phyloP scores from a whole-genome alignment of 2,329 filamentous ascomycete genomes.

The Didymella pinodella region DNA sequence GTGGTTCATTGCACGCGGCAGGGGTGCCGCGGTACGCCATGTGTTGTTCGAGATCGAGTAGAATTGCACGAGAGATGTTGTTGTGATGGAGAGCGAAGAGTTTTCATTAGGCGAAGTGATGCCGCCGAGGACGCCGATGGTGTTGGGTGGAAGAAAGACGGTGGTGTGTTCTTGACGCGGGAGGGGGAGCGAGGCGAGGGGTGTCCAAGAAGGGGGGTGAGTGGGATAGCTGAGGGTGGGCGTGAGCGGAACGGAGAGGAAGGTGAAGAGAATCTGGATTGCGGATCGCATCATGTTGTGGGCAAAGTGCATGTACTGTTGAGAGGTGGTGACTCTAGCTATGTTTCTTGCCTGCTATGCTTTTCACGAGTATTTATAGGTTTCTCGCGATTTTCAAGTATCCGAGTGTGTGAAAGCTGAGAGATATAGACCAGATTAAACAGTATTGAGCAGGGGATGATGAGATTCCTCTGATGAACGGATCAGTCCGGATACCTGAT shows the following conservation, averaged over 20 bases:
- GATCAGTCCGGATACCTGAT: no score
- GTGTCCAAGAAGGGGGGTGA: constrained; percentile 18
- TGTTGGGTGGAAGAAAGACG: constrained; percentile 29
- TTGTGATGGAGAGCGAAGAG: constrained; percentile 10
- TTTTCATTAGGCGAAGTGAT: constrained; percentile 23
- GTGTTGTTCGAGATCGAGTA: constrained; percentile 30
- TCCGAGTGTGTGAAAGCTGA: no score
- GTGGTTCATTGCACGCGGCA: constrained; percentile 37
- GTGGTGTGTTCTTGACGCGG: constrained; percentile 40
- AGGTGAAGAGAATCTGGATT: background rate
- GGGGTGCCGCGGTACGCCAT: constrained; percentile 28
- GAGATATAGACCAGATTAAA: no score
- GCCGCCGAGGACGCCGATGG: constrained; percentile 35
- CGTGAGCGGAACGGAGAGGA: background rate
- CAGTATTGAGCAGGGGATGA: no score
- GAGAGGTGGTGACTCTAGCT: background rate
- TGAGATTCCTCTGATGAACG: no score
- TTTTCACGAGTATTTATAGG: background rate
- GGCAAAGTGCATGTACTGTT: background rate
- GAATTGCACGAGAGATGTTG: constrained; percentile 31
- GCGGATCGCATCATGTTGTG: background rate
- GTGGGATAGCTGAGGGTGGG: background rate
- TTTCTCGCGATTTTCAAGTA: background rate
- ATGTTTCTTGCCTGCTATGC: background rate
- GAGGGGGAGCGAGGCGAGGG: constrained; percentile 26